Percentiles rank a stretch among this genome's conserved stretches.
Evolutionary conservation across 1,284 basidiomycete genomes (phyloP).

Genomic region (Ceratobasidium sp.): DNA sequence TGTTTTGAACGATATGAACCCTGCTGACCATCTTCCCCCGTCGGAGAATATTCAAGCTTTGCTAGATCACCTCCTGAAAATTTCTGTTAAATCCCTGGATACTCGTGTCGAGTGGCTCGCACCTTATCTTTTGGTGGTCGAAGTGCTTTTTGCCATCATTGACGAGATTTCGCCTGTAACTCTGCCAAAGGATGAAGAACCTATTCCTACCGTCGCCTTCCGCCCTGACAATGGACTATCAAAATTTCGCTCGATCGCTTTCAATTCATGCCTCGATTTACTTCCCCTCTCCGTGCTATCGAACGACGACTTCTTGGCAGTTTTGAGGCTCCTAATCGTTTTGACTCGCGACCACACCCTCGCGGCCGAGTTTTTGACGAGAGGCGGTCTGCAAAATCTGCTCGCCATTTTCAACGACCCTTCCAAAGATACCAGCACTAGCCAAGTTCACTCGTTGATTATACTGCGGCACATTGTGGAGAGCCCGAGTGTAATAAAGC

Average conservation of each 20-base stretch:
- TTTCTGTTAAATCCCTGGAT: conserved; percentile 45
- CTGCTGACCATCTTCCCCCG: conserved; percentile 38
- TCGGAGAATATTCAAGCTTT: conserved; percentile 45
- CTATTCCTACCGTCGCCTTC: conserved; percentile 52
- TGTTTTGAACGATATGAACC: conserved; percentile 76
- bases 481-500: conserved; percentile 68
- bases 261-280: conserved; percentile 75
- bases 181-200: conserved; percentile 71
- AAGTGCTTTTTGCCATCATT: conserved; percentile 78
- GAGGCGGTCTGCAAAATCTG: conserved; percentile 68
- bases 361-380: conserved; percentile 68
- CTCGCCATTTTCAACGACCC: conserved; percentile 66
- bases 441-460: conserved; percentile 84
- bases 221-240: conserved; percentile 57
- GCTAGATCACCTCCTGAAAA: conserved; percentile 45
- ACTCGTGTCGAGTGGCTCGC: conserved; percentile 82
- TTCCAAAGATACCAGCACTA: conserved; percentile 59
- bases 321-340: conserved; percentile 79
- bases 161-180: conserved; percentile 71
- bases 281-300: conserved; percentile 68
- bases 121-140: conserved; percentile 79
- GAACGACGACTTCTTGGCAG: conserved; percentile 80
- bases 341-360: conserved; percentile 74
- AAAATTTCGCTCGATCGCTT: conserved; percentile 70
- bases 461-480: conserved; percentile 93